These are phyloP conservation scores for Alternaria hordeiaustralica DNA, from an alignment of 2,329 filamentous ascomycete species.

Conservation along the genomic window DNA sequence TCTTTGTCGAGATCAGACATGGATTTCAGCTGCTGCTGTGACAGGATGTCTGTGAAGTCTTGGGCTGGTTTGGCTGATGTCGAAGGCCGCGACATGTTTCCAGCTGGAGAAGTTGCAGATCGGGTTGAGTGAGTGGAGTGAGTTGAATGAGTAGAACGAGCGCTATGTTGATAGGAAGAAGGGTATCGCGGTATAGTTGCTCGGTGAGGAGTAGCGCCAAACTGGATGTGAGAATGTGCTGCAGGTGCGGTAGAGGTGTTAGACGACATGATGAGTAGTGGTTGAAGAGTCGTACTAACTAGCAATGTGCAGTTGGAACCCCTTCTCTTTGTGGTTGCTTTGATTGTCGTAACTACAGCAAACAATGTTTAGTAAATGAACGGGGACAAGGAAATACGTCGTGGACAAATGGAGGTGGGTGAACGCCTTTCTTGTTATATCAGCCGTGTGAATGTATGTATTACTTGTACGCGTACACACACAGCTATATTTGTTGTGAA, in stretches of 20 bases:
- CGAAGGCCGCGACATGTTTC: neutral
- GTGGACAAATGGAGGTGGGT: too few relatives aligned
- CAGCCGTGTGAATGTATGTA: neutral
- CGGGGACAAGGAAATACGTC: too few relatives aligned
- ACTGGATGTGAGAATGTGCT: neutral
- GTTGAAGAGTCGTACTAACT: too few relatives aligned
- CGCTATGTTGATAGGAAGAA: neutral
- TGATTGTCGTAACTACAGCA: too few relatives aligned
- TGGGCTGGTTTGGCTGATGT: neutral
- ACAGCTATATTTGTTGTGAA: neutral
- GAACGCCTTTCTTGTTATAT: too few relatives aligned
- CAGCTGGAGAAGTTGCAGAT: neutral
- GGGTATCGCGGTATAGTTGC: neutral
- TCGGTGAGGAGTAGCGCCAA: neutral
- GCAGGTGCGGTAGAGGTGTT: too few relatives aligned
- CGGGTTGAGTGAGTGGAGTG: neutral
- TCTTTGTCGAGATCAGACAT: conserved; percentile 16
- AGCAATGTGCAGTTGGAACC: too few relatives aligned
- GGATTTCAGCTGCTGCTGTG: conserved; percentile 8
- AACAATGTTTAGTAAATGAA: too few relatives aligned
- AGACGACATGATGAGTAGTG: too few relatives aligned
- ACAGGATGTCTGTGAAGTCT: neutral
- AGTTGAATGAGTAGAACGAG: neutral
- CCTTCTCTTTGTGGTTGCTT: too few relatives aligned
- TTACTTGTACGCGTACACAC: neutral